Percentiles rank a stretch among this genome's conserved stretches.
phyloP scores from a whole-genome alignment of 441 rosid species.

The Eutrema salsugineum region DNA sequence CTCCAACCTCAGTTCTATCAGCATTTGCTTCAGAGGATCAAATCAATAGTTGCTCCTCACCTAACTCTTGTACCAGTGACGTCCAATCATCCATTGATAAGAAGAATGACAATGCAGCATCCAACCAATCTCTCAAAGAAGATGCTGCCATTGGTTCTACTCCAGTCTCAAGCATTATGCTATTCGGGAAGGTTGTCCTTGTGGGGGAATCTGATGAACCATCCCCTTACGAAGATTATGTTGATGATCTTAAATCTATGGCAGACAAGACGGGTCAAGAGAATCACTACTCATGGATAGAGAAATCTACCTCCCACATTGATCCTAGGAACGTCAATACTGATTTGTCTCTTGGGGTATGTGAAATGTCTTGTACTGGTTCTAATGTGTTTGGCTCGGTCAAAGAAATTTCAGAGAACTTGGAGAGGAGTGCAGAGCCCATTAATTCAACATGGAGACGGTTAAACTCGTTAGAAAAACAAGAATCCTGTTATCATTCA shows the following conservation, averaged over 20 bases:
- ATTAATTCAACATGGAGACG: conserved; percentile 29
- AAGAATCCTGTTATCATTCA: background rate
- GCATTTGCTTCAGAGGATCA: conserved; percentile 42
- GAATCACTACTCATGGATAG: conserved; percentile 14
- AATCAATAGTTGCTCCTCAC: conserved; percentile 46
- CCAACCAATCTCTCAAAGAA: conserved; percentile 29
- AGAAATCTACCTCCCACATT: background rate
- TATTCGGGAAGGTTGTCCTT: conserved; percentile 57
- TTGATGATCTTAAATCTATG: conserved; percentile 7
- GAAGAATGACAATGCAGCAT: conserved; percentile 33
- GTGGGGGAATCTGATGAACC: conserved; percentile 30
- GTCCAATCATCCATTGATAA: conserved; percentile 27
- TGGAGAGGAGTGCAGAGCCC: conserved; percentile 35
- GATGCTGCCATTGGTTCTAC: conserved; percentile 2
- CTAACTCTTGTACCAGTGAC: conserved; percentile 52
- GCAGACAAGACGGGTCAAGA: background rate
- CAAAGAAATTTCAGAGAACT: conserved; percentile 27
- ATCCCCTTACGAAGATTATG: conserved; percentile 2
- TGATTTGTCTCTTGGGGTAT: conserved; percentile 36
- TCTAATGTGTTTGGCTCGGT: conserved; percentile 36
- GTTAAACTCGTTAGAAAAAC: conserved; percentile 10
- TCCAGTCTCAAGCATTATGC: conserved; percentile 43
- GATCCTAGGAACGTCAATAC: conserved; percentile 26
- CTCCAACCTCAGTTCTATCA: conserved; percentile 78
- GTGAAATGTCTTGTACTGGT: conserved; percentile 42